A percentile compares a stretch with the other conserved stretches of the same genome.
Conservation (phyloP, 2,329 filamentous ascomycete genomes). For the Herpotrichia juniperi region DNA sequence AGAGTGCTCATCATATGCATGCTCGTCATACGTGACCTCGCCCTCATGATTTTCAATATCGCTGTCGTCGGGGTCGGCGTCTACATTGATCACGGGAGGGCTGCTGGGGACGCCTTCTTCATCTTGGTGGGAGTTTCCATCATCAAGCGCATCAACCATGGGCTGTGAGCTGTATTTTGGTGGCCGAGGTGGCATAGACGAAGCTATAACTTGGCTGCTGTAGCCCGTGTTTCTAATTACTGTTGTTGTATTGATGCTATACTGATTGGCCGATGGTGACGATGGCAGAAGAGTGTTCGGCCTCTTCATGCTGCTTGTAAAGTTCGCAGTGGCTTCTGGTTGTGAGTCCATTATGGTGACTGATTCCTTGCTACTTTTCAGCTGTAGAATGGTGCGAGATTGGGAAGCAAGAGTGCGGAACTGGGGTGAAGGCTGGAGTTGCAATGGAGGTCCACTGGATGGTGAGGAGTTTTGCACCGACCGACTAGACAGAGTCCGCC, state of each 20-base stretch:
- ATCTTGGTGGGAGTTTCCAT: conserved; percentile 18
- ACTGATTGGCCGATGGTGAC: conserved; percentile 41
- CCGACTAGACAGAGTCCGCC: conserved; percentile 29
- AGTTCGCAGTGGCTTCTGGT: conserved; percentile 35
- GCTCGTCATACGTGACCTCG: conserved; percentile 32
- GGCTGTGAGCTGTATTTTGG: conserved; percentile 24
- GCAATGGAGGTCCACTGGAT: conserved; percentile 23
- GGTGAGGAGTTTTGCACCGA: conserved; percentile 23
- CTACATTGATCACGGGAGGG: conserved; percentile 36
- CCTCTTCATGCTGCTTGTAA: conserved; percentile 29
- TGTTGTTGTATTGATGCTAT: conserved; percentile 45
- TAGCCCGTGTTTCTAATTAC: conserved; percentile 34
- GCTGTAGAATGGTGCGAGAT: conserved; percentile 16
- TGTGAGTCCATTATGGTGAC: conserved; percentile 55
- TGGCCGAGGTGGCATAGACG: conserved; percentile 39
- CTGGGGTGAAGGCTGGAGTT: conserved; percentile 26
- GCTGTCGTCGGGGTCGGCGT: conserved; percentile 26
- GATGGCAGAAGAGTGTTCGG: conserved; percentile 41
- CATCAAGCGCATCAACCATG: conserved; percentile 6
- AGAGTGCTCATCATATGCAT: conserved; percentile 6
- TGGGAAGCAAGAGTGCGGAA: conserved; percentile 24
- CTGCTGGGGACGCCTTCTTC: conserved; percentile 45
- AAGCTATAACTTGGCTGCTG: conserved; percentile 37
- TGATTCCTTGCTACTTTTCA: conserved; percentile 39
- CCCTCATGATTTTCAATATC: conserved; percentile 19